A percentile compares a stretch with the other conserved stretches of the same genome.
phyloP scores from a whole-genome alignment of 1,284 basidiomycete species.

The Puccinia sorghi region DNA sequence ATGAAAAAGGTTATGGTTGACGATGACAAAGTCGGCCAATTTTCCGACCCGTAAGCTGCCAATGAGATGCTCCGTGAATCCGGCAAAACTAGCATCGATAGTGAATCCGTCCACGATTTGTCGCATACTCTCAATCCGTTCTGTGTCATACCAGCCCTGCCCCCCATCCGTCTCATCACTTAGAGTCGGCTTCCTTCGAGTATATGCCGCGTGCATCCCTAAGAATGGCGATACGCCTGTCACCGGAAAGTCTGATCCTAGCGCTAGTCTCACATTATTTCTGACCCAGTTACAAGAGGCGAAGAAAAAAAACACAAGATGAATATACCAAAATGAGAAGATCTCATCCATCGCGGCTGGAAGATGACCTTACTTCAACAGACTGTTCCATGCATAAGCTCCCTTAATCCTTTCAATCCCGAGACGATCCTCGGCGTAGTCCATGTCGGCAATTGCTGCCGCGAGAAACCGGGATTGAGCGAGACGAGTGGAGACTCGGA shows the following conservation, averaged over 20 bases:
- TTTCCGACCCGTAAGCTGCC: constrained; percentile 53
- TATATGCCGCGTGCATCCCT: constrained; percentile 55
- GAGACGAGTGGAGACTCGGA: not conserved
- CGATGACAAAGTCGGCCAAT: constrained; percentile 54
- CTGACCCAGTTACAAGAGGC: not conserved
- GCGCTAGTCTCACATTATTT: constrained; percentile 52
- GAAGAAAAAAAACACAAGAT: not conserved
- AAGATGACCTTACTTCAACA: constrained; percentile 50
- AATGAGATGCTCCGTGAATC: constrained; percentile 53
- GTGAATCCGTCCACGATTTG: constrained; percentile 56
- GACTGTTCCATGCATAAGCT: constrained; percentile 55
- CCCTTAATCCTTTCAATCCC: constrained; percentile 52
- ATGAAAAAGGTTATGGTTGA: constrained; percentile 55
- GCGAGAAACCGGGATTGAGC: not conserved
- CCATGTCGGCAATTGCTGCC: constrained; percentile 53
- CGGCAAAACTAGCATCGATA: constrained; percentile 53
- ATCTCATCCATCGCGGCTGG: not conserved
- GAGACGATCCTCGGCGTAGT: constrained; percentile 54
- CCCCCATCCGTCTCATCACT: constrained; percentile 51
- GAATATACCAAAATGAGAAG: not conserved
- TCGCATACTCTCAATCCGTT: constrained; percentile 51
- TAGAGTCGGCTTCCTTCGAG: constrained; percentile 52
- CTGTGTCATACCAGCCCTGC: constrained; percentile 48
- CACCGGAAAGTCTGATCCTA: constrained; percentile 56
- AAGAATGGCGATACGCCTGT: constrained; percentile 54